Percentiles rank a stretch among this genome's conserved stretches.
Conservation (phyloP, 2,329 filamentous ascomycete species). For the Trichoderma atroviride region DNA sequence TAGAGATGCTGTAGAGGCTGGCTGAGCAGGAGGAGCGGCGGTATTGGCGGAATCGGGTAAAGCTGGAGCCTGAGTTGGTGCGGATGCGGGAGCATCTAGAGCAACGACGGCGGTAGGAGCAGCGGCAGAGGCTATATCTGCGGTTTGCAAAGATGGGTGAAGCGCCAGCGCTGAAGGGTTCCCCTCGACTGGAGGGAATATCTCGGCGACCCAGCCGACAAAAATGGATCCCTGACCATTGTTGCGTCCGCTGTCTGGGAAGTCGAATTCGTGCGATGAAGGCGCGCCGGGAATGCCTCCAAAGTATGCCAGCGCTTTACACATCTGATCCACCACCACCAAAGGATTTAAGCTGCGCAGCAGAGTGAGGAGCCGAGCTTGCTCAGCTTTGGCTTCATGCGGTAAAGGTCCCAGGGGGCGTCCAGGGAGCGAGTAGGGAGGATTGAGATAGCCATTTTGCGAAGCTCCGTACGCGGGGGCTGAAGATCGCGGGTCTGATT, state of each 20-base stretch:
- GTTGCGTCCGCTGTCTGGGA: conserved; percentile 58
- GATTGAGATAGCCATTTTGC: conserved; percentile 18
- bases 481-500: conserved; percentile 19
- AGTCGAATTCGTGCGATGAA: conserved; percentile 53
- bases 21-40: conserved; percentile 5
- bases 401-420: conserved; percentile 35
- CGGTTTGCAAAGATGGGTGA: conserved; percentile 19
- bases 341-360: conserved; percentile 58
- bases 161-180: conserved; percentile 22
- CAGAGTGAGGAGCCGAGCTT: conserved; percentile 60
- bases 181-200: conserved; percentile 54
- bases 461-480: conserved; percentile 18
- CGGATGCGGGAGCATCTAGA: not conserved
- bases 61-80: not conserved
- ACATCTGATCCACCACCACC: conserved; percentile 63
- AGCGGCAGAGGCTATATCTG: conserved; percentile 1
- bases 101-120: not conserved
- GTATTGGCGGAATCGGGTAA: not conserved
- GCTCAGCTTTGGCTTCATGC: conserved; percentile 59
- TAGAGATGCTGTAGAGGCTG: not conserved
- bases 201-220: conserved; percentile 64
- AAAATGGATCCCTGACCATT: conserved; percentile 62
- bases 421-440: conserved; percentile 22
- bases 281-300: conserved; percentile 61
- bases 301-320: conserved; percentile 65